Evolutionary conservation across 2,329 filamentous ascomycete species (phyloP), one percentile per base, ranked within the genome.

Genomic region (Cercospora sojina): DNA sequence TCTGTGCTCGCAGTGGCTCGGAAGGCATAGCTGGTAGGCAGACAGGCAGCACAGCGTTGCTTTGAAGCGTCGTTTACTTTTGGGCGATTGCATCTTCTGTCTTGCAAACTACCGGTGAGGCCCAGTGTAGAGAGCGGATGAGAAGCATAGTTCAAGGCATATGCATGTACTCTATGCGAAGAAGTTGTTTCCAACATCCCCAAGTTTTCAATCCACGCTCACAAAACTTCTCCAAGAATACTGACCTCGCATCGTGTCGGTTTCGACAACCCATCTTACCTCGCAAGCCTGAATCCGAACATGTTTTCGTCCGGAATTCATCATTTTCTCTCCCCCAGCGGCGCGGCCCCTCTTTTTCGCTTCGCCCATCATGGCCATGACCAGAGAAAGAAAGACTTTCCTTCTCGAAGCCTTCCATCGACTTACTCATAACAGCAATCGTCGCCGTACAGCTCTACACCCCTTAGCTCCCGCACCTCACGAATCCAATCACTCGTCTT

Each of bases 391-490:
- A 20, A 27, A 32, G 18, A 18, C 3, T 13, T 31, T 43, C 58
- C 31, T 60, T 60, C 58, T 49, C 58, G 58, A 60, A 60, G 51
- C 51, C 58, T 59, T 59, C 57, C 12, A 59, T 7, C 31, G 35
- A 59, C 35, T 60, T 60, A 60, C 58, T 60, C 35, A 47, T 43
- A 47, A 18, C 41, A 60, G 58, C 41, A 60, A 60, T 60, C 58
- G 38, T 60, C 58, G 38, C 58, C 58, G 58, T 60, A n/a, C 32
- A 60, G 38, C 20, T 29, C 35, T 27, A 20, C 58, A 60, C 13
- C 58, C 58, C 23, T 60, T 60, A 60, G 58, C 58, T 60, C 38
- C 58, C 58, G 58, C 41, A 13, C 13, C 10, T n/a, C n/a, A 25
- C 23, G 35, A 60, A 43, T 23, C 58, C 41, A 60, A 60, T 59